Evolutionary conservation across 2,329 filamentous ascomycete genomes (phyloP).

Genomic region (Emmonsiellopsis sp.): DNA sequence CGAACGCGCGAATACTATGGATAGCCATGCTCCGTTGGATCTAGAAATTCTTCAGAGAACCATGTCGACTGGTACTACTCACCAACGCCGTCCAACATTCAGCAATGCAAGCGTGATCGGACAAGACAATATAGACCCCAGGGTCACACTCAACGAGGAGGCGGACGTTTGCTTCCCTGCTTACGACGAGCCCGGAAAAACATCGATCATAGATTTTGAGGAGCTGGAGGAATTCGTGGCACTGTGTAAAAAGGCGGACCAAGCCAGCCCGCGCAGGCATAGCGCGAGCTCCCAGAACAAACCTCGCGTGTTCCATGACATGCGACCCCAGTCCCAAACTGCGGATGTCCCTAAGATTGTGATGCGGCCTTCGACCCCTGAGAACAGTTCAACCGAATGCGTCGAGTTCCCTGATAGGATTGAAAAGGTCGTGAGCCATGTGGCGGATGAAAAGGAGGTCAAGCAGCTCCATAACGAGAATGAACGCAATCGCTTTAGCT

Average conservation of each 20-base stretch:
- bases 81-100: constrained; percentile 51
- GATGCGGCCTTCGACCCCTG: constrained; percentile 17
- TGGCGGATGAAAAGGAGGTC: constrained; percentile 26
- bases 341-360: constrained; percentile 29
- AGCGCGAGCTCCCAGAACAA: constrained; percentile 44
- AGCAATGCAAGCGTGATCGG: constrained; percentile 49
- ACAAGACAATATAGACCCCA: constrained; percentile 34
- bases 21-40: constrained; percentile 48
- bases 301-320: constrained; percentile 52
- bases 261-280: constrained; percentile 26
- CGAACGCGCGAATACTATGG: constrained; percentile 62
- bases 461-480: constrained; percentile 35
- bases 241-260: constrained; percentile 45
- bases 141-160: constrained; percentile 42
- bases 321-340: constrained; percentile 36
- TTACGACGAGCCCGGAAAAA: constrained; percentile 66
- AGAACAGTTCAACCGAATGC: constrained; percentile 22
- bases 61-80: constrained; percentile 56
- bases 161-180: constrained; percentile 85
- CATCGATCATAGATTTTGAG: constrained; percentile 82
- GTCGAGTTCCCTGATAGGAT: constrained; percentile 16
- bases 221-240: constrained; percentile 86
- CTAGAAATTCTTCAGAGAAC: constrained; percentile 58
- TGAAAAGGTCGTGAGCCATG: constrained; percentile 25
- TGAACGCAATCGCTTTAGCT: constrained; percentile 78